These are phyloP conservation scores for Penium margaritaceum DNA, from an alignment of 139 green algal genomes.

Conservation along the genomic window DNA sequence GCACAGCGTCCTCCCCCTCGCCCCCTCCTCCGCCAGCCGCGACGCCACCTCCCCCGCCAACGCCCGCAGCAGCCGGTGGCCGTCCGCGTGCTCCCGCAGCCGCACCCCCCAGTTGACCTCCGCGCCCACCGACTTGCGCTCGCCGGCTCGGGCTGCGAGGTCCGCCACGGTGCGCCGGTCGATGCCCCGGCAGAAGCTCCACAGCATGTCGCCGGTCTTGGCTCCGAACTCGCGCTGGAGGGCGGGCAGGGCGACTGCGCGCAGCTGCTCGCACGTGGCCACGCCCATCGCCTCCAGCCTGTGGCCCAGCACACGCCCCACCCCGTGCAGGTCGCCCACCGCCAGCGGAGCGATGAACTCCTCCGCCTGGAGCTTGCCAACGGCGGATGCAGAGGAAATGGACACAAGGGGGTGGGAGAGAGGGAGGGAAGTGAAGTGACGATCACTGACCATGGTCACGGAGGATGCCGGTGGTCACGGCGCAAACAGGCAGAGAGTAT, in stretches of 20 bases:
- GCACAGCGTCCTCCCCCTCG: constrained; percentile 59
- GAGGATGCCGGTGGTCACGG: background rate
- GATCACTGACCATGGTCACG: background rate
- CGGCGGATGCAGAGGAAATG: no score
- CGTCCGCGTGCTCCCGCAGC: constrained; percentile 60
- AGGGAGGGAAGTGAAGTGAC: background rate
- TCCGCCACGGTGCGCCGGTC: constrained; percentile 49
- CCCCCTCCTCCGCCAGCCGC: constrained; percentile 39
- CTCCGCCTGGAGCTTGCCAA: constrained; percentile 37
- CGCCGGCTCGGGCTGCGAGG: background rate
- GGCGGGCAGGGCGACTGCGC: background rate
- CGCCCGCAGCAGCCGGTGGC: constrained; percentile 58
- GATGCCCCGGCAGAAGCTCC: constrained; percentile 52
- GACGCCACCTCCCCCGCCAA: constrained; percentile 42
- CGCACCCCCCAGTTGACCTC: constrained; percentile 91
- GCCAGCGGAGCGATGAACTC: constrained; percentile 54
- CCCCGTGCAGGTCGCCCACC: constrained; percentile 72
- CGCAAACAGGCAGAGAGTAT: background rate
- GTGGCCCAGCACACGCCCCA: constrained; percentile 63
- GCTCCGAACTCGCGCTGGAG: constrained; percentile 56
- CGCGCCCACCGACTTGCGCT: constrained; percentile 61
- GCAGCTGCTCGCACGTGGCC: constrained; percentile 16
- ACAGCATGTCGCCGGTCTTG: constrained; percentile 68
- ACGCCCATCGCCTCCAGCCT: constrained; percentile 60
- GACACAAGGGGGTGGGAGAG: background rate